These are phyloP conservation scores for Alternaria panax DNA, from an alignment of 2,329 filamentous ascomycete species.

Conservation along the genomic window DNA sequence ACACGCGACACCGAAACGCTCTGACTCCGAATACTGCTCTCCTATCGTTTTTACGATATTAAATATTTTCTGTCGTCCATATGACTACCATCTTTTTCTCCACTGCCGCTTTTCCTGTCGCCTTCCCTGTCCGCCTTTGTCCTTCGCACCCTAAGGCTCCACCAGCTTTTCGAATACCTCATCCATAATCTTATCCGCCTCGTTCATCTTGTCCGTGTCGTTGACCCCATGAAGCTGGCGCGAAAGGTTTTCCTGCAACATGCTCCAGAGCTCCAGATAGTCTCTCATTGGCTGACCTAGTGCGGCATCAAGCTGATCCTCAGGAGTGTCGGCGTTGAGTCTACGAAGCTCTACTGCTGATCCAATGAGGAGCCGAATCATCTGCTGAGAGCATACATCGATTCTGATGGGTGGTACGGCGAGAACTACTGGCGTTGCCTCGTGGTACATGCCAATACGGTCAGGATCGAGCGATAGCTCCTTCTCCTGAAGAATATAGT, in stretches of 20 bases:
- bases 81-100: not conserved
- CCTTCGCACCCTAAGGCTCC: not conserved
- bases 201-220: not conserved
- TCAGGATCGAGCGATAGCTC: not conserved
- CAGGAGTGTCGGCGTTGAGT: not conserved
- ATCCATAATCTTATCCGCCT: not conserved
- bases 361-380: not conserved
- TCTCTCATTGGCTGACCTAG: not conserved
- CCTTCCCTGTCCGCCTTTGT: not conserved
- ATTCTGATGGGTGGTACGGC: not conserved
- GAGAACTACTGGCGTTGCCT: not conserved
- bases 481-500: slow-evolving; percentile 1
- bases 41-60: too few relatives aligned
- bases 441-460: not conserved
- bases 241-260: not conserved
- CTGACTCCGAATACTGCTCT: too few relatives aligned
- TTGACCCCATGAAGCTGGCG: not conserved
- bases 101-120: not conserved
- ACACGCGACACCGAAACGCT: not conserved
- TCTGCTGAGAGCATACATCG: not conserved
- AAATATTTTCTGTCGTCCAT: not conserved
- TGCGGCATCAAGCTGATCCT: not conserved
- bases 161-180: slow-evolving; percentile 6
- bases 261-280: not conserved
- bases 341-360: not conserved